Evolutionary conservation across 441 rosid genomes (phyloP), one percentile per base, ranked within the genome.

Genomic region (Omphalea diandra): DNA sequence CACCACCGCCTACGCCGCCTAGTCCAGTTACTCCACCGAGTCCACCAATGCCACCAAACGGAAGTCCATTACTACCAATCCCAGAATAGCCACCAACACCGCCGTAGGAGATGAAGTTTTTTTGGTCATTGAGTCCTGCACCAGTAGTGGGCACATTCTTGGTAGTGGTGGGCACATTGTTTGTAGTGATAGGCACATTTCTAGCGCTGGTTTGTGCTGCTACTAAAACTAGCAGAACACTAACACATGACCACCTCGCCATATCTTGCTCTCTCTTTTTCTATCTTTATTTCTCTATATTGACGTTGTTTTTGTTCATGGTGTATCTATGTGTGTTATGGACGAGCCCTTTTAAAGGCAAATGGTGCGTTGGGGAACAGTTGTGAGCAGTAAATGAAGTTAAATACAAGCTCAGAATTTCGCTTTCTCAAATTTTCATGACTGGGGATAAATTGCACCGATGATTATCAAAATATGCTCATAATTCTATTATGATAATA

Each of bases 101-200:
- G 33, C 90, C 88, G n/a, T 68, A 88, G 7, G 82, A 76, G 43
- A 70, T 54, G 61, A 85, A 77, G 78, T 85, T 86, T 84, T 87
- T 88, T 65, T 88, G 80, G 82, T 88, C 91, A 67, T 80, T 70
- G 53, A 87, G 76, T n/a, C 88, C 86, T 60, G 81, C 81, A 41
- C 54, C 83, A 22, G 2, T 47, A n/a, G 7, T 46, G 7, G 66
- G 70, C 31, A 27, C 54, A 44, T 22, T 65, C 14, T 54, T 40
- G 38, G 38, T 40, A 29, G 63, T 26, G 2, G 27, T 29, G 8
- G 50, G 32, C 49, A 49, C 14, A 61, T 27, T 52, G 7, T 41
- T 60, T 8, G 24, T 24, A 3, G 14, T 31, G n/a, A 7, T 57
- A 10, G 75, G 75, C 20, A 33, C 69, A 54, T 63, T 36, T 75